These are phyloP conservation scores for Rhizopus microsporus DNA, from an alignment of 371 early-diverging fungal species.

Conservation along the genomic window DNA sequence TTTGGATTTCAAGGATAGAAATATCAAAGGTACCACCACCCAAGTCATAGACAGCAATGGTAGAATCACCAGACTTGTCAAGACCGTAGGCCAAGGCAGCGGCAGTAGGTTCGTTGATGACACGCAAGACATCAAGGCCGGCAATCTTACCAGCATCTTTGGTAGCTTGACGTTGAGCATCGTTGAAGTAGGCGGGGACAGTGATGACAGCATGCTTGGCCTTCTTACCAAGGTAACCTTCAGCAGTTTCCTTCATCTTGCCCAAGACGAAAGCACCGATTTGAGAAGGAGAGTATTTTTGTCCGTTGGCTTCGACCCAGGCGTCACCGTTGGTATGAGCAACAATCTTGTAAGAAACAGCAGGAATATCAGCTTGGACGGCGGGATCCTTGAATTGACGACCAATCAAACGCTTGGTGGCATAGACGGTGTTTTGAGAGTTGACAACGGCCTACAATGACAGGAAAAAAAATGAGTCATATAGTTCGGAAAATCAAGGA, in stretches of 20 bases:
- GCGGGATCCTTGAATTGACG: slow-evolving; percentile 85
- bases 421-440: slow-evolving; percentile 91
- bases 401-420: slow-evolving; percentile 96
- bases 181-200: slow-evolving; percentile 81
- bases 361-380: slow-evolving; percentile 84
- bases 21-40: slow-evolving; percentile 99
- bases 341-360: slow-evolving; percentile 88
- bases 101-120: slow-evolving; percentile 99
- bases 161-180: slow-evolving; percentile 97
- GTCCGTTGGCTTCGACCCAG: slow-evolving; percentile 91
- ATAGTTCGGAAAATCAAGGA: slow-evolving; percentile 1
- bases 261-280: slow-evolving; percentile 93
- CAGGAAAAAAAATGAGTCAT: slow-evolving; percentile 6
- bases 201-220: slow-evolving; percentile 87
- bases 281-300: slow-evolving; percentile 95
- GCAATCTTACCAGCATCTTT: slow-evolving; percentile 96
- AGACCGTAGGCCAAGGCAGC: slow-evolving; percentile 97
- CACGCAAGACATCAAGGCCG: slow-evolving; percentile 92
- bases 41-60: slow-evolving; percentile 95
- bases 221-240: slow-evolving; percentile 80
- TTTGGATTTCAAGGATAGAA: slow-evolving; percentile 92
- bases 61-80: slow-evolving; percentile 79
- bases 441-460: slow-evolving; percentile 77
- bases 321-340: slow-evolving; percentile 93
- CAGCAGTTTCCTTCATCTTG: slow-evolving; percentile 95